Conservation (phyloP, 2,329 filamentous ascomycete genomes). For the Epichloe bromicola region DNA sequence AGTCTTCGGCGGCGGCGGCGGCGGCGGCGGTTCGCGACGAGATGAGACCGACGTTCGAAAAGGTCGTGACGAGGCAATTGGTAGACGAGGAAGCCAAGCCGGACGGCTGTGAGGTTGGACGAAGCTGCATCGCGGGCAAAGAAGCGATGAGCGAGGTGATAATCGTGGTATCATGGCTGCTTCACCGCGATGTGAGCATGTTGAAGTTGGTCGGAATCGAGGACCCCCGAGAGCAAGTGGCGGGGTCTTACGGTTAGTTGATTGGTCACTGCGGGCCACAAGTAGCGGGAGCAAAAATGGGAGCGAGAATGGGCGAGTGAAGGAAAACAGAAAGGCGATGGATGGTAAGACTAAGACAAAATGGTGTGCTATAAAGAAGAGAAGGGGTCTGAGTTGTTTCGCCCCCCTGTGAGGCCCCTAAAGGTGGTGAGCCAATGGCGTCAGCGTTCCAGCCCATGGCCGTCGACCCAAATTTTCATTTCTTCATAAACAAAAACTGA, state of each 20-base stretch:
- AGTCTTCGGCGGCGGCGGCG: conserved; percentile 8
- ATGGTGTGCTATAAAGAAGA: too few relatives aligned
- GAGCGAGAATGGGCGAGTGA: too few relatives aligned
- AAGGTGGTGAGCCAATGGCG: conserved; percentile 5
- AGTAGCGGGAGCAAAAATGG: too few relatives aligned
- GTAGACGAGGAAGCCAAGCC: conserved; percentile 16
- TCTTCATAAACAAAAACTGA: not conserved
- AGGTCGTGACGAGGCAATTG: conserved; percentile 13
- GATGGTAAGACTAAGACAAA: too few relatives aligned
- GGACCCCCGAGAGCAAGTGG: not conserved
- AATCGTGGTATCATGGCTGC: conserved; percentile 24
- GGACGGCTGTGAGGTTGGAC: conserved; percentile 14
- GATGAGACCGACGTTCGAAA: conserved; percentile 20
- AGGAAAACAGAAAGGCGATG: too few relatives aligned
- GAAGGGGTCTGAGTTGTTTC: too few relatives aligned
- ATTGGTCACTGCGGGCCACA: not conserved
- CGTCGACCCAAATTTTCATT: not conserved
- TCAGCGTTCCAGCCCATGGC: conserved; percentile 5
- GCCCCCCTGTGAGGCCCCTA: not conserved
- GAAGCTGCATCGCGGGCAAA: conserved; percentile 19
- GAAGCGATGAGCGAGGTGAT: conserved; percentile 18
- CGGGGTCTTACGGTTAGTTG: not conserved
- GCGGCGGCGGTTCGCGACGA: conserved; percentile 13
- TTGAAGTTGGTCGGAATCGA: not conserved
- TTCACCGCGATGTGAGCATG: not conserved